Evolutionary conservation across 2,329 filamentous ascomycete genomes (phyloP).

Genomic region (Trichophyton simii): DNA sequence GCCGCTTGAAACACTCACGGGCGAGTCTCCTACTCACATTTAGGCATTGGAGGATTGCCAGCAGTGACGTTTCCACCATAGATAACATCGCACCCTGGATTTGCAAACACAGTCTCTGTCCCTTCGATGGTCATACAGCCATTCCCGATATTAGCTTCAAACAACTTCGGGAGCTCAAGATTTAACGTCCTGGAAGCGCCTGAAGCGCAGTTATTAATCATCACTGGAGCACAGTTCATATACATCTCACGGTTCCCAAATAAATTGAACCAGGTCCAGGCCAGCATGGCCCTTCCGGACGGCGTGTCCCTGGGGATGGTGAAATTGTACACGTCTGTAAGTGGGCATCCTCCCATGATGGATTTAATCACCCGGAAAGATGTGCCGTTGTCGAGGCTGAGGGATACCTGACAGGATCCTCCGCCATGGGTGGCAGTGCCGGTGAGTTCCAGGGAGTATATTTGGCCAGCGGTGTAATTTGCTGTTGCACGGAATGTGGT

Average conservation of each 20-base stretch:
- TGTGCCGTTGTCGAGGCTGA: conserved; percentile 59
- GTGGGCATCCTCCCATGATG: conserved; percentile 46
- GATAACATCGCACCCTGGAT: conserved; percentile 6
- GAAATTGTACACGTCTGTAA: conserved; percentile 48
- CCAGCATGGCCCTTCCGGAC: conserved; percentile 50
- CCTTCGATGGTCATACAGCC: conserved; percentile 7
- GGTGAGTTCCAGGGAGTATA: conserved; percentile 51
- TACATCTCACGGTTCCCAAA: conserved; percentile 42
- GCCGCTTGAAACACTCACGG: not conserved
- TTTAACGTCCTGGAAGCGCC: not conserved
- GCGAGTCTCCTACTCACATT: not conserved
- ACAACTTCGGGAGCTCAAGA: conserved; percentile 7
- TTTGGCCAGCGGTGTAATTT: conserved; percentile 49
- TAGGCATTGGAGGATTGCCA: not conserved
- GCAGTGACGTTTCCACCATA: not conserved
- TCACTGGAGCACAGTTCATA: conserved; percentile 69
- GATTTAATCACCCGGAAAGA: conserved; percentile 58
- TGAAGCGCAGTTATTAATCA: conserved; percentile 34
- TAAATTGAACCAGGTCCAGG: conserved; percentile 69
- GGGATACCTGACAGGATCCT: conserved; percentile 62
- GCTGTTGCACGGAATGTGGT: conserved; percentile 42
- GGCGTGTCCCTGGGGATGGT: conserved; percentile 52
- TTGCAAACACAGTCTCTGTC: conserved; percentile 6
- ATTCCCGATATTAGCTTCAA: conserved; percentile 10
- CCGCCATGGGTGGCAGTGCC: conserved; percentile 55